A percentile compares a stretch with the other conserved stretches of the same genome.
phyloP scores from a whole-genome alignment of 1,284 basidiomycete genomes.

The Trametes pubescens region DNA sequence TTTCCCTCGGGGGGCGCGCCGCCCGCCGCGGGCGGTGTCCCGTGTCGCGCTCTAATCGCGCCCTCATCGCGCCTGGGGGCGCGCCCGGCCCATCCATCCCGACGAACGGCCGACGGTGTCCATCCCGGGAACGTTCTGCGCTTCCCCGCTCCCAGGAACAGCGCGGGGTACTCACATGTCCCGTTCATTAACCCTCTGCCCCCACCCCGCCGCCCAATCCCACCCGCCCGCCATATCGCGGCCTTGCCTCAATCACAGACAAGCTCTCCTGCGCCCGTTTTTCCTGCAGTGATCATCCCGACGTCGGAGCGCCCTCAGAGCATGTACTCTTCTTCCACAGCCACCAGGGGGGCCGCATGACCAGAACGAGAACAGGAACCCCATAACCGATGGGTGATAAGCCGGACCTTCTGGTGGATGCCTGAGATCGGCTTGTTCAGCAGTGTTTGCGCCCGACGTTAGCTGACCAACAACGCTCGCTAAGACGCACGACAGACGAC shows the following conservation, averaged over 20 bases:
- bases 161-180: constrained; percentile 14
- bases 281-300: constrained; percentile 20
- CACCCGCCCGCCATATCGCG: constrained; percentile 19
- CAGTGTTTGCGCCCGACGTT: not conserved
- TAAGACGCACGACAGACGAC: not conserved
- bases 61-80: constrained; percentile 10
- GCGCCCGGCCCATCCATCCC: constrained; percentile 13
- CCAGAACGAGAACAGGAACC: constrained; percentile 18
- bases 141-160: constrained; percentile 15
- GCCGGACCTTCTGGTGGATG: constrained; percentile 21
- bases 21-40: constrained; percentile 11
- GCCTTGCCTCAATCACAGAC: constrained; percentile 19
- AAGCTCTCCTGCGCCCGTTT: not conserved
- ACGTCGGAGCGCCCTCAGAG: constrained; percentile 28
- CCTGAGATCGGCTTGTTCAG: constrained; percentile 22
- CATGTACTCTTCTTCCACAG: constrained; percentile 24
- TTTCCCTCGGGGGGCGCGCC: constrained; percentile 3
- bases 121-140: constrained; percentile 12
- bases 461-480: constrained; percentile 10
- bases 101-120: constrained; percentile 25
- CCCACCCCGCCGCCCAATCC: constrained; percentile 17
- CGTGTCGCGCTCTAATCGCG: constrained; percentile 4
- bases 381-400: constrained; percentile 17
- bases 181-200: constrained; percentile 20
- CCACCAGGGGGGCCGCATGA: constrained; percentile 29